Conservation (phyloP, 106 monocot species). For the Dioscorea dumetorum region DNA sequence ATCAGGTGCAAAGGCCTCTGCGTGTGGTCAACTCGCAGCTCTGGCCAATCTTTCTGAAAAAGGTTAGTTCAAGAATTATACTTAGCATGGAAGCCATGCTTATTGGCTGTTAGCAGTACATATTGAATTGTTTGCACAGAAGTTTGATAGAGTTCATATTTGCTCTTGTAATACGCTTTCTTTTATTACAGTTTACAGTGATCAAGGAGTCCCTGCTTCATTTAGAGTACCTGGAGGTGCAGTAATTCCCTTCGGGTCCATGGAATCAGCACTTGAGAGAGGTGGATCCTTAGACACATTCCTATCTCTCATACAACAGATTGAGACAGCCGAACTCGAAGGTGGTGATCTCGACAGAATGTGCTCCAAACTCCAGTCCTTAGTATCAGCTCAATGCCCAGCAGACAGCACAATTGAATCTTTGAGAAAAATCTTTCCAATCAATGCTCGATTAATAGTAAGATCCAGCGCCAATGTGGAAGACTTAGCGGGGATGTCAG, state of each 20-base stretch:
- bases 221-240: conserved; percentile 71
- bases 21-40: conserved; percentile 58
- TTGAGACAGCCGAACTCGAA: conserved; percentile 52
- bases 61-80: conserved; percentile 26
- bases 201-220: conserved; percentile 76
- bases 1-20: conserved; percentile 86
- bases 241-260: conserved; percentile 79
- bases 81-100: no score
- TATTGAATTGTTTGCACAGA: no score
- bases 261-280: conserved; percentile 64
- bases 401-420: conserved; percentile 25
- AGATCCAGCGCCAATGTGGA: conserved; percentile 96
- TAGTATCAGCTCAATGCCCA: conserved; percentile 42
- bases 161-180: not conserved
- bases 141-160: no score
- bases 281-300: conserved; percentile 49
- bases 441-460: conserved; percentile 56
- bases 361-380: conserved; percentile 62
- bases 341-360: conserved; percentile 42
- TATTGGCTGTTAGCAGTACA: no score
- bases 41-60: conserved; percentile 59
- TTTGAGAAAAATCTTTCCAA: conserved; percentile 36
- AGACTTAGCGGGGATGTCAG: conserved; percentile 95
- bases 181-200: conserved; percentile 56
- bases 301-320: conserved; percentile 45